Conservation (phyloP, 2,329 filamentous ascomycete genomes). For the Parastagonospora nodorum region DNA sequence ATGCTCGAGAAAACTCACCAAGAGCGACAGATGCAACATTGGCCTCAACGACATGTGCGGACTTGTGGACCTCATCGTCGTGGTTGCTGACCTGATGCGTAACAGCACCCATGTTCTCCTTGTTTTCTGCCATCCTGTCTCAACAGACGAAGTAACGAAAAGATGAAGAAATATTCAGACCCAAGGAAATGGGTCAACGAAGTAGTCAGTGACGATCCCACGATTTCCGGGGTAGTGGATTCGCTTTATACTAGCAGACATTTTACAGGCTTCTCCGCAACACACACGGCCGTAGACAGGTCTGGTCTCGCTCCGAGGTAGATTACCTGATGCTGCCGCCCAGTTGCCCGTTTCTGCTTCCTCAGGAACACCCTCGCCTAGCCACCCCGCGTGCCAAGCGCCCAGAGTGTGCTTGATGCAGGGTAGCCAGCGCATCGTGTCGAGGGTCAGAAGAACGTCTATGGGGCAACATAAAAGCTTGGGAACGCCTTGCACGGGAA, state of each 20-base stretch:
- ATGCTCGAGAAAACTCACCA: conserved; percentile 13
- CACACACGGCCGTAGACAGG: conserved; percentile 6
- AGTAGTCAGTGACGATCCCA: conserved; percentile 5
- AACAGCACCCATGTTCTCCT: conserved; percentile 23
- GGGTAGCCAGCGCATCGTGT: conserved; percentile 10
- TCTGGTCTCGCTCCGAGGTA: conserved; percentile 22
- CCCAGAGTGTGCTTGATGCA: conserved; percentile 12
- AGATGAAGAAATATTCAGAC: conserved; percentile 3
- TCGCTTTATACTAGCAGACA: conserved; percentile 25
- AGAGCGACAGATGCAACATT: conserved; percentile 39
- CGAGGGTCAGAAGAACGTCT: conserved; percentile 4
- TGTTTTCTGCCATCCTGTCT: conserved; percentile 24
- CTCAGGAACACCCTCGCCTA: conserved; percentile 9
- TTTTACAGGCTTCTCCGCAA: conserved; percentile 31
- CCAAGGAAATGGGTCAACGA: conserved; percentile 5
- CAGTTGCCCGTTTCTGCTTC: conserved; percentile 19
- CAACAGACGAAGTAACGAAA: not conserved
- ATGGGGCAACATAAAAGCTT: conserved; percentile 5
- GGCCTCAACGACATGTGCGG: conserved; percentile 28
- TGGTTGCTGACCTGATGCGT: conserved; percentile 29
- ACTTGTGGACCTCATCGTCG: conserved; percentile 29
- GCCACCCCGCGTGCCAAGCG: conserved; percentile 27
- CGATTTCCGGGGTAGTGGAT: conserved; percentile 18
- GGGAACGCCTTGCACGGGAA: not conserved
- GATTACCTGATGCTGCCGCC: conserved; percentile 11